Base-by-base conservation (phyloP, 148 eudicot genomes). In the Linanthus parryae region DNA sequence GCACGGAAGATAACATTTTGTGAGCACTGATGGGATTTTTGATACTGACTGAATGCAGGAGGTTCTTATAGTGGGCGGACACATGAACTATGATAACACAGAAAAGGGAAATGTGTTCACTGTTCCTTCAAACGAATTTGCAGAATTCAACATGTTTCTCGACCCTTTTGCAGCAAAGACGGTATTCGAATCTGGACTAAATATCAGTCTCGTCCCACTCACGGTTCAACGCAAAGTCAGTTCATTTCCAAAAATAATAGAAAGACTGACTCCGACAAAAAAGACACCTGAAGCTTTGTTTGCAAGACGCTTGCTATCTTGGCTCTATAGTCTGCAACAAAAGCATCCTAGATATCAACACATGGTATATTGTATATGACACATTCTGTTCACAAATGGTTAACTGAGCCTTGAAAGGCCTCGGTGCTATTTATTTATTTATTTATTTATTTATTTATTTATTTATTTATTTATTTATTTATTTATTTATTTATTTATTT, bases 151-250 rank as follows among this genome's bases (percentile, higher is more conserved):
- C 38, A 70, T 85, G 81, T 82, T 85, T 59, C 90, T 89, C 31
- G 97, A 89, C 54, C 97, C 97, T 48, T 48, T 77, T 44, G 86
- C 97, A 63, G 95, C 97, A 52, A 77, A 82, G 63, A 65, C 58
- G 6, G 85, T 89, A 16, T 48, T 89, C 8, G 58, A 73, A 19
- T 82, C 95, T 8, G 64, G 62, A 26, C 71, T 81, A 20, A 54
- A 66, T 37, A 69, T 85, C 56, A 85, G 81, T 4, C 76, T 89
- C 40, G 75, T 89, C 53, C 90, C 95, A 10, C 73, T 69, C n/a
- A 51, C 22, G 18, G 54, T 63, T 43, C 97, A 89, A 44, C 71
- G 71, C 2, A 69, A 70, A 52, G 70, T 73, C 42, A 53, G 67
- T 22, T 52, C 63, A 7, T 74, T 68, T 52, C 41, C 59, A 36